Base-by-base conservation (phyloP, 768 basidiomycete genomes). In the Stropharia rugosoannulata region DNA sequence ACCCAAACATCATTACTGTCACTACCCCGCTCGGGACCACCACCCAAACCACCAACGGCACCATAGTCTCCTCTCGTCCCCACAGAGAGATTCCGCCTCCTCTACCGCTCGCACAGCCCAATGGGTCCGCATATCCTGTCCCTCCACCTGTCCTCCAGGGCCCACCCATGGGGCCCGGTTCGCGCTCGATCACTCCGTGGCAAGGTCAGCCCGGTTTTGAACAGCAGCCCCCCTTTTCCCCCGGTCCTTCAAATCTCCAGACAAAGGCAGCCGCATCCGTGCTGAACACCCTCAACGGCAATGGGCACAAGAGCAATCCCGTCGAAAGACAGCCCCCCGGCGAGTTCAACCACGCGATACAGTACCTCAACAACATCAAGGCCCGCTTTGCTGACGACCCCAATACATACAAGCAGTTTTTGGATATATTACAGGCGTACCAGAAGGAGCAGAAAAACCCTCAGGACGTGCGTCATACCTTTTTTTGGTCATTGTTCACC, bases 291-390 rank as follows among this genome's bases (percentile, higher is more conserved):
- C 75, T 88, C 2, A 43, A 51, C 40, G 39, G 39, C 59, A 80
- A 75, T 62, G 61, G 57, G 49, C 75, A 77, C 58, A 78, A 75
- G 64, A 75, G 29, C 29, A 32, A 76, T 40, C 69, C 75, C 5
- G 72, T 77, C 38, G 83, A 84, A 60, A 73, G 75, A 59, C 82
- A 81, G 51, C 77, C 81, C 11, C 68, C 79, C 10, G 82, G 78
- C 57, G 88, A 98, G 66, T 97, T 94, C 75, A 88, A 90, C 69
- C 89, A 96, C 64, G 97, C 97, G 12, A 98, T 98, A 59, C 86
- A 93, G 64, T 99, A 95, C 70, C 86, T 99, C 64, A 98, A 97
- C 82, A 96, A 95, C 78, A 98, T 99, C 78, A 98, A 98, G 74
- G 86, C 86, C 15, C 86, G 95, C 18, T 98, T 89, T 70, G 73